Conservation (phyloP, 2,329 filamentous ascomycete genomes). For the Aspergillus sp. region DNA sequence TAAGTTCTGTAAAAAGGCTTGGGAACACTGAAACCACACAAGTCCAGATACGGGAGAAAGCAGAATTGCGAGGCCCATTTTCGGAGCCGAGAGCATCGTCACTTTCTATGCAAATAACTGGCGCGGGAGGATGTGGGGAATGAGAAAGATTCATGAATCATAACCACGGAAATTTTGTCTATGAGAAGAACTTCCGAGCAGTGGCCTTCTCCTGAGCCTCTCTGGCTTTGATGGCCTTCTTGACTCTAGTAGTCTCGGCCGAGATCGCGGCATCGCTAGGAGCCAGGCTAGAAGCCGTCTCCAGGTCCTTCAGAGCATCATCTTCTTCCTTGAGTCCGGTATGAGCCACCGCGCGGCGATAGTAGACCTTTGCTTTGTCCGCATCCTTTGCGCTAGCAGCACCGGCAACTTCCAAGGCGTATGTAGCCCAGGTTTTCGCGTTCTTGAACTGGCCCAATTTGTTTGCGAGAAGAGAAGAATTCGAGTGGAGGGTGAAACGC, state of each 20-base stretch:
- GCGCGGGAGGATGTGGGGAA: conserved; percentile 13
- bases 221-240: conserved; percentile 70
- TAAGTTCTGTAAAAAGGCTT: conserved; percentile 6
- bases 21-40: neutral
- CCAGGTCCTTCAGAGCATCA: conserved; percentile 70
- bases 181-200: conserved; percentile 86
- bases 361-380: conserved; percentile 87
- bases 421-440: conserved; percentile 66
- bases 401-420: conserved; percentile 66
- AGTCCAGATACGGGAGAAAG: neutral
- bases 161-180: conserved; percentile 23
- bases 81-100: neutral
- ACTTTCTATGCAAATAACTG: conserved; percentile 16
- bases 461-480: conserved; percentile 79
- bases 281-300: conserved; percentile 71
- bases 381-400: conserved; percentile 63
- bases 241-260: conserved; percentile 74
- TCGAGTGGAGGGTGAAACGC: conserved; percentile 84
- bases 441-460: conserved; percentile 75
- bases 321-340: conserved; percentile 82
- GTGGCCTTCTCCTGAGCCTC: conserved; percentile 87
- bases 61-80: neutral
- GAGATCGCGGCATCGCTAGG: conserved; percentile 73
- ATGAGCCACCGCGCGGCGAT: conserved; percentile 75
- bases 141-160: conserved; percentile 30